Evolutionary conservation across 768 basidiomycete genomes (phyloP), one percentile per base, ranked within the genome.

Genomic region (Mycena kentingensis): DNA sequence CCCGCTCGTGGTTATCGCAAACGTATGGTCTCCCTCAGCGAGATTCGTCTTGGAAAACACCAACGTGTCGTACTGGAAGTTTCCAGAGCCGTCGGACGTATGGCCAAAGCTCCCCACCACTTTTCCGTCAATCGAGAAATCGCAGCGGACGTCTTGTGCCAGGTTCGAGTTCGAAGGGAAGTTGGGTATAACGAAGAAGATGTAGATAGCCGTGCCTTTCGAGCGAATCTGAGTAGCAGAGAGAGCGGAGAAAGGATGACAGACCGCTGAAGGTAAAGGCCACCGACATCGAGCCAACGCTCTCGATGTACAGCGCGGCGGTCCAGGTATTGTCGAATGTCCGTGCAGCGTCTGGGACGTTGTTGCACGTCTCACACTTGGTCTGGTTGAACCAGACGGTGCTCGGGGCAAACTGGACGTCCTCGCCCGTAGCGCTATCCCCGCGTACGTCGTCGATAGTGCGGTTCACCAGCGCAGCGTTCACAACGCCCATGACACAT

Each of bases 381-480:
- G 49, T 55, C 29, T 49, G 47, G 43, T 59, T 54, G n/a, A 55
- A 35, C 58, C 58, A 59, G 19, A 46, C 36, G 1, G 28, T 15
- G 3, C 19, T 35, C 1, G 62, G 62, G 21, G 51, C 48, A 21
- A 60, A 63, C 22, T 53, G 46, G 7, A 57, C 52, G n/a, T 39
- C 15, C 2, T 12, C 49, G 1, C 56, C 53, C n/a, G 58, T 62
- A 26, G 45, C 49, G 24, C 37, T 51, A 41, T 64, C 63, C 3
- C 61, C 63, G 39, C n/a, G 13, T 5, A 45, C 27, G 32, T 64
- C 63, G 34, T 64, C 63, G 41, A 64, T 62, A 24, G 63, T 64
- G 43, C 53, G 54, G 34, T 64, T 64, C 39, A 54, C 45, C 4
- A 29, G 5, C 27, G 39, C 11, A 25, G 41, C 31, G 32, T 22